A percentile compares a stretch with the other conserved stretches of the same genome.
These are phyloP conservation scores for Fraxinus baroniana DNA, from an alignment of 305 asterid species.

Conservation along the genomic window DNA sequence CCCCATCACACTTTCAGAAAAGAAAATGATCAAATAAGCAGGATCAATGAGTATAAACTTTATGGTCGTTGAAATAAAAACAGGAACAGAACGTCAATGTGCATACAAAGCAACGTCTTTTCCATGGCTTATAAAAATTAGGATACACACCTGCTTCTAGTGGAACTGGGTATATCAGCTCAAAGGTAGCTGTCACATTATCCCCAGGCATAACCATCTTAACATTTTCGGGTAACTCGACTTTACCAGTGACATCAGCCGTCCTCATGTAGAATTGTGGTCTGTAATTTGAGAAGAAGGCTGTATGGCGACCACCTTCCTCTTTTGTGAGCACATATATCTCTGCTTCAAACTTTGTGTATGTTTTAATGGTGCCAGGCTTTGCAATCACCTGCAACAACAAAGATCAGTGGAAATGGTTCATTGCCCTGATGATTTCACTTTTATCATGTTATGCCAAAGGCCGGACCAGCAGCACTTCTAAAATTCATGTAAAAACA, in stretches of 20 bases:
- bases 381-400: constrained; percentile 80
- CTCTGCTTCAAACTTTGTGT: constrained; percentile 93
- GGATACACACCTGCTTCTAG: constrained; percentile 66
- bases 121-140: neutral
- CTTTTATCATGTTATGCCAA: neutral
- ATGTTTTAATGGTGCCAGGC: constrained; percentile 77
- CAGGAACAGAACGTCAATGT: neutral
- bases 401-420: constrained; percentile 10
- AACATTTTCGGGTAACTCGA: constrained; percentile 91
- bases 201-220: constrained; percentile 99
- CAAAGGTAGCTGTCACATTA: constrained; percentile 92
- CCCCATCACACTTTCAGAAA: neutral
- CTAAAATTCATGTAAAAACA: neutral
- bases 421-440: neutral
- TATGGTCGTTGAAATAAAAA: neutral
- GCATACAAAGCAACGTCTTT: neutral
- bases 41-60: neutral
- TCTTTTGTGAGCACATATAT: constrained; percentile 97
- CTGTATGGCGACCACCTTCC: constrained; percentile 99
- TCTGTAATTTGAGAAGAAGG: constrained; percentile 88
- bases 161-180: constrained; percentile 84
- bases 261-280: constrained; percentile 99
- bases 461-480: neutral
- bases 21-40: neutral
- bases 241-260: constrained; percentile 96